Conservation (phyloP, 192 early-diverging fungal genomes). For the Coemansia sp. region DNA sequence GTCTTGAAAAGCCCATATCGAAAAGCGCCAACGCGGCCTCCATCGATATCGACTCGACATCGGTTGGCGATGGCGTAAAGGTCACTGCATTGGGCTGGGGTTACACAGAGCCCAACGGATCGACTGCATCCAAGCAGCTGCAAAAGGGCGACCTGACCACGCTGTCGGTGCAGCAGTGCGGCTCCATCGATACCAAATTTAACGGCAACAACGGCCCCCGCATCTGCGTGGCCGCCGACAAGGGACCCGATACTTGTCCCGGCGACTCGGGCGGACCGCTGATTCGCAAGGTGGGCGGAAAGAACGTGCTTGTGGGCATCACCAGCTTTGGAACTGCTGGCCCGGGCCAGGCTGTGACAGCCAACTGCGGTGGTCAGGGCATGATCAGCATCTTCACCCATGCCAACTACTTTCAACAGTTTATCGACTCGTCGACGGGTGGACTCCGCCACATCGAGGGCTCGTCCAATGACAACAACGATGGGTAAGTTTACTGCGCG, state of each 20-base stretch:
- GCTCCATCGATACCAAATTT: slow-evolving; percentile 37
- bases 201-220: slow-evolving; percentile 34
- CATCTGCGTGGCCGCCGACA: slow-evolving; percentile 42
- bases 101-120: slow-evolving; percentile 22
- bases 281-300: slow-evolving; percentile 33
- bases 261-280: slow-evolving; percentile 52
- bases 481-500: slow-evolving; percentile 29
- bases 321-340: slow-evolving; percentile 48
- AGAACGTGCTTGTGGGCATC: slow-evolving; percentile 38
- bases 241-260: slow-evolving; percentile 36
- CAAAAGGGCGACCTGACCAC: slow-evolving; percentile 27
- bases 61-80: slow-evolving; percentile 29
- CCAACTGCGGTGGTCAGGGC: slow-evolving; percentile 35
- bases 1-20: slow-evolving; percentile 9
- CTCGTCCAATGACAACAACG: neutral
- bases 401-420: slow-evolving; percentile 36
- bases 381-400: slow-evolving; percentile 49
- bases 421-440: slow-evolving; percentile 39
- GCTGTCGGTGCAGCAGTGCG: slow-evolving; percentile 24
- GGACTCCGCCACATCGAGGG: slow-evolving; percentile 28
- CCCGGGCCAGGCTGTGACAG: slow-evolving; percentile 19
- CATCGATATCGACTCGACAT: slow-evolving; percentile 14
- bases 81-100: slow-evolving; percentile 48
- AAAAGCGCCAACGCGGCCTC: slow-evolving; percentile 10
- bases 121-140: slow-evolving; percentile 25